Percentiles rank a stretch among this genome's conserved stretches.
These are phyloP conservation scores for Rhizopogon sp. DNA, from an alignment of 768 basidiomycete genomes.

Conservation along the genomic window DNA sequence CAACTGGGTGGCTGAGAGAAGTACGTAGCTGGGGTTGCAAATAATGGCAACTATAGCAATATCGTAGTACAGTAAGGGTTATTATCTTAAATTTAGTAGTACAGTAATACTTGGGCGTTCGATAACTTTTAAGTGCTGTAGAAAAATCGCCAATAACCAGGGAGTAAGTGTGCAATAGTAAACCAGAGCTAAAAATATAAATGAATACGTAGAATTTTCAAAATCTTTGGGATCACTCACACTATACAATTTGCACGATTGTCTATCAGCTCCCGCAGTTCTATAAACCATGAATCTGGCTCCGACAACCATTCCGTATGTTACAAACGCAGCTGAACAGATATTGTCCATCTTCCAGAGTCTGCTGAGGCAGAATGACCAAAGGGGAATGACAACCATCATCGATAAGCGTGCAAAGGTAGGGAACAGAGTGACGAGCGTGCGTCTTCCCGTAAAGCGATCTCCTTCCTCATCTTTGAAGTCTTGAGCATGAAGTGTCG, in stretches of 20 bases:
- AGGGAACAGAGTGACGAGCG: conserved; percentile 34
- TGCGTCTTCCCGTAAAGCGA: conserved; percentile 21
- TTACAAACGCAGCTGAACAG: not conserved
- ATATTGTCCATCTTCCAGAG: not conserved
- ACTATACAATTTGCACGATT: conserved; percentile 4
- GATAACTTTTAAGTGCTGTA: not conserved
- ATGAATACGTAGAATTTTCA: not conserved
- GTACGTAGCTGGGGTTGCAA: too few species aligned
- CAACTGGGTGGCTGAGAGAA: too few species aligned
- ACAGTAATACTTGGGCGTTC: too few species aligned
- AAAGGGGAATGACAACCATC: conserved; percentile 2
- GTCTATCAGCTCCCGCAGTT: not conserved
- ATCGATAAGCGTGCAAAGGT: conserved; percentile 1
- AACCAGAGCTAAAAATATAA: not conserved
- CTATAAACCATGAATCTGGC: not conserved
- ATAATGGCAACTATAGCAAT: too few species aligned
- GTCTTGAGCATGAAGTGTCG: conserved; percentile 19
- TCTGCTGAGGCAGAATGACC: conserved; percentile 4
- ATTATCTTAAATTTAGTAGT: too few species aligned
- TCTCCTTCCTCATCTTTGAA: conserved; percentile 33
- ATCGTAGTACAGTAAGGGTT: too few species aligned
- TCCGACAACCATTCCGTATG: conserved; percentile 1
- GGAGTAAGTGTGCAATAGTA: conserved; percentile 2
- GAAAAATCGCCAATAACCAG: conserved; percentile 8
- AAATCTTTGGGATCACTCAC: not conserved